Evolutionary conservation across 257 asterid species (phyloP), one percentile per base, ranked within the genome.

Genomic region (Striga asiatica): DNA sequence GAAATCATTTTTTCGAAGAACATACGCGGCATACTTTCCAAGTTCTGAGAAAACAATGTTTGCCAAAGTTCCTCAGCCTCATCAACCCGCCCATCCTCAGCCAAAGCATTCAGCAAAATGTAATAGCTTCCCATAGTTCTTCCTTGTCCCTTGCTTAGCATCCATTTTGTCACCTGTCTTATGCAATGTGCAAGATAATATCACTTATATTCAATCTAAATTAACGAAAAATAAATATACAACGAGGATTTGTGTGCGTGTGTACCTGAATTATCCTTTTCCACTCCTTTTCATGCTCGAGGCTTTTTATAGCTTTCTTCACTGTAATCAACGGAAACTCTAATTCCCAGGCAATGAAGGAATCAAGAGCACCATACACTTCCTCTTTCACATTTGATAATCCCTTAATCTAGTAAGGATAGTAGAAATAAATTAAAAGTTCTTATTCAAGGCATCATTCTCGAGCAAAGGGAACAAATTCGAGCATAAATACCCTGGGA

Each of bases 91-190:
- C 81, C 97, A 60, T 87, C 97, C 70, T 84, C 88, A 10, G 85
- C 85, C 73, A 91, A 73, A 63, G 98, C 97, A 48, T 78, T 91
- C 62, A 87, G 69, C 79, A 91, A 72, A 8, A 69, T 42, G 77
- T 76, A 84, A 71, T 91, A 91, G 74, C 81, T 91, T 62, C 98
- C 98, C 98, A 87, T 91, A 57, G 97, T 91, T 76, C 85, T 74
- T 69, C 95, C 96, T 77, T 91, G 96, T 4, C 98, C 98, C 72
- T 91, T 87, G 73, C 94, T 91, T 57, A 91, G 63, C 96, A 87
- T 87, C 98, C 96, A 91, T 71, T 91, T 91, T 6, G 95, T 77
- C 52, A 91, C 81, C 98, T 83, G 55, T 46, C n/a, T n/a, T n/a
- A 3, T 20, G 19, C 54, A 48, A 41, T 8, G 39, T 17, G 50